Conservation (phyloP, 1,284 basidiomycete genomes). For the Malassezia furfur region DNA sequence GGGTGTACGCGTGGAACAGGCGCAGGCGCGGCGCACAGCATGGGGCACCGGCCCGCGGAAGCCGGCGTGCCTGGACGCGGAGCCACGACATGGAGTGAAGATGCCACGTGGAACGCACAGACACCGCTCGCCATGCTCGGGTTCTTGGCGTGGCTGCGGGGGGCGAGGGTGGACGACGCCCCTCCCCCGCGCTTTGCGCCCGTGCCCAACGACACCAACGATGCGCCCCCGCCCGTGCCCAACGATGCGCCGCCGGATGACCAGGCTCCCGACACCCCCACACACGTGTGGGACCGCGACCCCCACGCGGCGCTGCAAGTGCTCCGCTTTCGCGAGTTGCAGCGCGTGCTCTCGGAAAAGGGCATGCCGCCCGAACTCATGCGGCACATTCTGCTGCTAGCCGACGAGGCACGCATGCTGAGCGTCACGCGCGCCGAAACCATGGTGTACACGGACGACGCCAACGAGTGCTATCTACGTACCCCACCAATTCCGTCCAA, state of each 20-base stretch:
- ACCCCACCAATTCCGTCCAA: slow-evolving; percentile 7
- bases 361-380: slow-evolving; percentile 12
- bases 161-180: neutral
- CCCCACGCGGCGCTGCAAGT: neutral
- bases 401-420: slow-evolving; percentile 3
- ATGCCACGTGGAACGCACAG: slow-evolving; percentile 1
- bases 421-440: neutral
- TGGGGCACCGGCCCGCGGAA: no score
- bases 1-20: neutral
- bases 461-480: slow-evolving; percentile 6
- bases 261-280: neutral
- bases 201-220: no score
- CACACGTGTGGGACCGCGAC: slow-evolving; percentile 4
- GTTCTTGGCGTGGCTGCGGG: neutral
- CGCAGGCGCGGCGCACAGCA: no score
- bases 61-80: no score
- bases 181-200: no score
- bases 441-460: slow-evolving; percentile 7
- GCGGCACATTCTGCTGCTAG: neutral
- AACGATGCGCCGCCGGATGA: no score
- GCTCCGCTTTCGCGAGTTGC: neutral
- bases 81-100: no score
- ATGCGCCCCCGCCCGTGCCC: no score
- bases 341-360: neutral
- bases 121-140: neutral